phyloP scores from a whole-genome alignment of 2,329 filamentous ascomycete genomes.

The Biscogniauxia sp. region DNA sequence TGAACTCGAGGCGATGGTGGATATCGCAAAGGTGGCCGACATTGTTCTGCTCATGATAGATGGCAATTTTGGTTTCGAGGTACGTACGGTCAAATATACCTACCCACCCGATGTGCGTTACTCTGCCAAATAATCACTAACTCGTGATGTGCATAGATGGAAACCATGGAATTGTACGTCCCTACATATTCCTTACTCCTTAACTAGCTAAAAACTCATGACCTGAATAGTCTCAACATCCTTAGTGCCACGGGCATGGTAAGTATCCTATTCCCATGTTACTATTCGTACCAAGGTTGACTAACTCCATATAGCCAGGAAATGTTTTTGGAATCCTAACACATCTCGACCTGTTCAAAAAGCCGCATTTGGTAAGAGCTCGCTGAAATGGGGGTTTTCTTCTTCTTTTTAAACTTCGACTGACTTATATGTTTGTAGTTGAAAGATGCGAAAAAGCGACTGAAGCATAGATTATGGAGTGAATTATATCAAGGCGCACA shows the following conservation, averaged over 20 bases:
- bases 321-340: slow-evolving; percentile 98
- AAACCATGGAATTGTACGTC: slow-evolving; percentile 88
- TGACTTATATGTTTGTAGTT: slow-evolving; percentile 38
- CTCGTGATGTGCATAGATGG: slow-evolving; percentile 58
- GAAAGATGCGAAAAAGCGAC: slow-evolving; percentile 89
- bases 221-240: slow-evolving; percentile 62
- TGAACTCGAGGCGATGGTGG: slow-evolving; percentile 93
- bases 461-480: slow-evolving; percentile 96
- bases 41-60: slow-evolving; percentile 98
- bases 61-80: slow-evolving; percentile 93
- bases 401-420: not conserved
- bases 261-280: not conserved
- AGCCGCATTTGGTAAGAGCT: slow-evolving; percentile 66
- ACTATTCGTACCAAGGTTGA: not conserved
- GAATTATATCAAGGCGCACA: slow-evolving; percentile 97
- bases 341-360: slow-evolving; percentile 92
- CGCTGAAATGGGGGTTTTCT: not conserved
- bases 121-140: not conserved
- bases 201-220: not conserved
- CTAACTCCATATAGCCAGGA: slow-evolving; percentile 57
- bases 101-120: no score
- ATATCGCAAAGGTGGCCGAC: slow-evolving; percentile 94
- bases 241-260: slow-evolving; percentile 88
- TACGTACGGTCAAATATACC: not conserved
- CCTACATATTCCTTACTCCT: not conserved